These are phyloP conservation scores for Aspergillus quadrilineatus DNA, from an alignment of 2,329 filamentous ascomycete genomes.

Conservation along the genomic window DNA sequence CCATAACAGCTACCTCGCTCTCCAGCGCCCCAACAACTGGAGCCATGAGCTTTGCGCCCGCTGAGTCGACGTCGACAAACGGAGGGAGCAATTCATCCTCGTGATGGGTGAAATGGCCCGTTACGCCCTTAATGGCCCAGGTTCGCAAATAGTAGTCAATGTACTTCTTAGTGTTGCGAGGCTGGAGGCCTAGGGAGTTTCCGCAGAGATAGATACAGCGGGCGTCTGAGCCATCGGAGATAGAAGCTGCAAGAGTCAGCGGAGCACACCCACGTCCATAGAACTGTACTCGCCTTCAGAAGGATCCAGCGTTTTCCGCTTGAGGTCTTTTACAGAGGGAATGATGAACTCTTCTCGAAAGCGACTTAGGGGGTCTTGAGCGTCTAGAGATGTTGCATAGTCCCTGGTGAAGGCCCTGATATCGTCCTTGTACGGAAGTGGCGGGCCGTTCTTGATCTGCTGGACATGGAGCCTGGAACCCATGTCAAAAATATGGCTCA, in stretches of 20 bases:
- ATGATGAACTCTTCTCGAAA: constrained; percentile 73
- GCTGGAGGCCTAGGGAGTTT: constrained; percentile 85
- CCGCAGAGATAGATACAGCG: constrained; percentile 78
- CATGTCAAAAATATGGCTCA: constrained; percentile 19
- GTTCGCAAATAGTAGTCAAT: constrained; percentile 73
- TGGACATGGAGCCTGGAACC: constrained; percentile 29
- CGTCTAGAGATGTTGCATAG: constrained; percentile 55
- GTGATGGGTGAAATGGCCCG: constrained; percentile 74
- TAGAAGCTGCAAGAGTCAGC: constrained; percentile 6
- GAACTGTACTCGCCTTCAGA: constrained; percentile 24
- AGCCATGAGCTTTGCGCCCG: constrained; percentile 67
- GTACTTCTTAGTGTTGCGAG: constrained; percentile 64
- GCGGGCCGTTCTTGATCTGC: constrained; percentile 29
- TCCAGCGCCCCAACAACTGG: constrained; percentile 71
- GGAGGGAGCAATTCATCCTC: constrained; percentile 65
- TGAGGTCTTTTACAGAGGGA: constrained; percentile 70
- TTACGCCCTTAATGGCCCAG: constrained; percentile 81
- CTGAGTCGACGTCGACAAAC: constrained; percentile 78
- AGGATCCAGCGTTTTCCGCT: constrained; percentile 56
- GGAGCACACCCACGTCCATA: neutral
- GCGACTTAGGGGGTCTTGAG: constrained; percentile 58
- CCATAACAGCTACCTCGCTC: constrained; percentile 82
- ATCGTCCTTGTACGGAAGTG: constrained; percentile 33
- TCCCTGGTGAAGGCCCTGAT: constrained; percentile 35
- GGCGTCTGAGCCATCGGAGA: constrained; percentile 39